Conservation (phyloP, 2,329 filamentous ascomycete species). For the Biscogniauxia marginata region DNA sequence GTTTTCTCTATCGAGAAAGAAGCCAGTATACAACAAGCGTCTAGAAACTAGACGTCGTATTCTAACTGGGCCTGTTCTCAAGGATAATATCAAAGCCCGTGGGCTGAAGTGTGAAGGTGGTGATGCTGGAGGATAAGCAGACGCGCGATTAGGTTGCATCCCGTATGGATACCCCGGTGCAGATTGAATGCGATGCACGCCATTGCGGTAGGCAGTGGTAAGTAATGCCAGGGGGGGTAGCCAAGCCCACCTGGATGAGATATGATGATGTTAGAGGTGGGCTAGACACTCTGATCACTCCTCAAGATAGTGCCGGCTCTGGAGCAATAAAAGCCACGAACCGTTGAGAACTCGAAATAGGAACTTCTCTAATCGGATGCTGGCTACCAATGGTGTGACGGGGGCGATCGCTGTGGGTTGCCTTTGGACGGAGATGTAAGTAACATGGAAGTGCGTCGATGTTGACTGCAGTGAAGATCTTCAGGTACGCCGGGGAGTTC, state of each 20-base stretch:
- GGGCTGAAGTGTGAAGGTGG: not conserved
- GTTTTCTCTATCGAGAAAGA: not conserved
- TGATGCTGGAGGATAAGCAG: conserved; percentile 17
- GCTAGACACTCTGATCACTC: conserved; percentile 4
- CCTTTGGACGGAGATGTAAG: conserved; percentile 13
- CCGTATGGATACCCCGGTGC: conserved; percentile 14
- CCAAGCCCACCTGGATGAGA: conserved; percentile 21
- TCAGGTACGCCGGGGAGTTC: conserved; percentile 28
- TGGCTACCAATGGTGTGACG: conserved; percentile 9
- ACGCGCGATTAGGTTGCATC: conserved; percentile 21
- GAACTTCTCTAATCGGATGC: conserved; percentile 10
- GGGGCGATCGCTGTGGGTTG: conserved; percentile 21
- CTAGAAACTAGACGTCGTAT: not conserved
- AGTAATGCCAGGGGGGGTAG: conserved; percentile 25
- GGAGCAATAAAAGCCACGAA: conserved; percentile 14
- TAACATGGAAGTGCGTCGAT: conserved; percentile 15
- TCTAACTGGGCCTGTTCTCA: not conserved
- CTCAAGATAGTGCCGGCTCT: conserved; percentile 13
- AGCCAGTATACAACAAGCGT: not conserved
- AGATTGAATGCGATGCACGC: conserved; percentile 26
- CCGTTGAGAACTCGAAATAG: conserved; percentile 6
- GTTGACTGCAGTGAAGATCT: conserved; percentile 30
- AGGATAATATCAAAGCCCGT: not conserved
- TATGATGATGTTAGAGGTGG: conserved; percentile 2
- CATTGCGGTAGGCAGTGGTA: conserved; percentile 25